Percentiles rank a stretch among this genome's conserved stretches.
phyloP scores from a whole-genome alignment of 2,329 filamentous ascomycete species.

The Claviceps sp. region DNA sequence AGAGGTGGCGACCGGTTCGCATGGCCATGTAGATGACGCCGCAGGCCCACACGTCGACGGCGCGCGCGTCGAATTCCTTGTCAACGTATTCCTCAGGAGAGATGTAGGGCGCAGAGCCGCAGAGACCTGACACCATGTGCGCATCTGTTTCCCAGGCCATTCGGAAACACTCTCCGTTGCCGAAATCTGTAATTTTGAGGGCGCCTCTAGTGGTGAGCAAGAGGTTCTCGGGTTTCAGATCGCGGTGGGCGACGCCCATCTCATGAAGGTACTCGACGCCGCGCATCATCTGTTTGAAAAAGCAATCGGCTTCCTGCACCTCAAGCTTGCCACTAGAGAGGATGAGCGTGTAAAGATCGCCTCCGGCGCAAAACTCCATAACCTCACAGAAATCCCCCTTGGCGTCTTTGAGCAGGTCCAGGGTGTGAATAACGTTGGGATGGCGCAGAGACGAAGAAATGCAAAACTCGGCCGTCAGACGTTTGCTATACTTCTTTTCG shows the following conservation, averaged over 20 bases:
- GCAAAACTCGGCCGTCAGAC: conserved; percentile 92
- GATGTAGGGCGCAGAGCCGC: conserved; percentile 93
- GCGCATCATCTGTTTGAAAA: conserved; percentile 98
- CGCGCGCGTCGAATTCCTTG: conserved; percentile 89
- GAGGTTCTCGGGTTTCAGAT: conserved; percentile 93
- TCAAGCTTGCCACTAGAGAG: conserved; percentile 85
- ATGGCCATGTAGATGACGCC: conserved; percentile 99
- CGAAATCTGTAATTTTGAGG: conserved; percentile 96
- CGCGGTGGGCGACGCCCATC: conserved; percentile 95
- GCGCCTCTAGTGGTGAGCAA: conserved; percentile 84
- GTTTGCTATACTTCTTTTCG: conserved; percentile 94
- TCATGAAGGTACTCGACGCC: conserved; percentile 98
- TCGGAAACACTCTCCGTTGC: conserved; percentile 96
- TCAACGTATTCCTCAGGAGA: conserved; percentile 92
- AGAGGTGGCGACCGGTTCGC: conserved; percentile 88
- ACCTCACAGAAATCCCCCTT: conserved; percentile 98
- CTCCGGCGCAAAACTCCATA: conserved; percentile 97
- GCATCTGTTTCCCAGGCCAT: conserved; percentile 99
- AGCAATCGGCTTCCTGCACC: conserved; percentile 87
- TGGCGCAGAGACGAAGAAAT: conserved; percentile 95
- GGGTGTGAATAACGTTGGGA: conserved; percentile 94
- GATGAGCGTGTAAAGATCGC: conserved; percentile 88
- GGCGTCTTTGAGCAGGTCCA: conserved; percentile 87
- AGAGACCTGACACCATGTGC: conserved; percentile 95
- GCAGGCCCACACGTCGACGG: conserved; percentile 97